Conservation (phyloP, 2,329 filamentous ascomycete species). For the Cercospora berteroae region DNA sequence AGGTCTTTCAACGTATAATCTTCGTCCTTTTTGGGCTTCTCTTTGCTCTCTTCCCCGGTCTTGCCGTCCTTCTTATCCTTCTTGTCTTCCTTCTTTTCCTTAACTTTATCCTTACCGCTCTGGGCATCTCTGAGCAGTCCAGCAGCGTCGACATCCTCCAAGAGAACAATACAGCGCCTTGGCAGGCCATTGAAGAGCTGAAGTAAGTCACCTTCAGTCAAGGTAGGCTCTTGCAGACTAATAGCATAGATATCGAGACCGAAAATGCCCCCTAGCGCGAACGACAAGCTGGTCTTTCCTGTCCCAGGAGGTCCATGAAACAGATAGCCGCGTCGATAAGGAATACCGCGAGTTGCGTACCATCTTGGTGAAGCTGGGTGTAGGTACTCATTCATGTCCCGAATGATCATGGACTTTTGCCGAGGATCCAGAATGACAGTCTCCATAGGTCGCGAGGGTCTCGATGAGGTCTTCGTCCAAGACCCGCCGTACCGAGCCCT, state of each 20-base stretch:
- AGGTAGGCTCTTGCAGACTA: slow-evolving; percentile 62
- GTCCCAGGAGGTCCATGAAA: slow-evolving; percentile 64
- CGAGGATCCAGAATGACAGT: slow-evolving; percentile 70
- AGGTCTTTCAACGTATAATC: slow-evolving; percentile 35
- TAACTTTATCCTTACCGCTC: slow-evolving; percentile 28
- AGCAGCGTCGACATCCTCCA: slow-evolving; percentile 51
- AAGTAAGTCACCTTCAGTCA: slow-evolving; percentile 64
- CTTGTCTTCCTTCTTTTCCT: slow-evolving; percentile 22
- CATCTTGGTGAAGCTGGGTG: slow-evolving; percentile 70
- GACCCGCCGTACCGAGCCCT: slow-evolving; percentile 35
- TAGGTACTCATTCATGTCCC: slow-evolving; percentile 75
- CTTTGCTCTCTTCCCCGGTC: slow-evolving; percentile 10
- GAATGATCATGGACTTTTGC: slow-evolving; percentile 65
- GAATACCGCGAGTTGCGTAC: slow-evolving; percentile 81
- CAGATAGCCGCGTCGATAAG: slow-evolving; percentile 80
- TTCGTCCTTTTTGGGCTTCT: slow-evolving; percentile 27
- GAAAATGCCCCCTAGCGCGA: slow-evolving; percentile 49
- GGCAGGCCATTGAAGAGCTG: slow-evolving; percentile 46
- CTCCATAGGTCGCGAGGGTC: slow-evolving; percentile 68
- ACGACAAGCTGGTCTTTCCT: slow-evolving; percentile 40
- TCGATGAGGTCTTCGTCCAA: slow-evolving; percentile 47
- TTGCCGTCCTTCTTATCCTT: slow-evolving; percentile 15
- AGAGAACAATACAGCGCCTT: slow-evolving; percentile 46
- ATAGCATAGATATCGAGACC: slow-evolving; percentile 49
- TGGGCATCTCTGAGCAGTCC: slow-evolving; percentile 43